These are phyloP conservation scores for Allium sativum DNA, from an alignment of 106 monocot genomes.

Conservation along the genomic window DNA sequence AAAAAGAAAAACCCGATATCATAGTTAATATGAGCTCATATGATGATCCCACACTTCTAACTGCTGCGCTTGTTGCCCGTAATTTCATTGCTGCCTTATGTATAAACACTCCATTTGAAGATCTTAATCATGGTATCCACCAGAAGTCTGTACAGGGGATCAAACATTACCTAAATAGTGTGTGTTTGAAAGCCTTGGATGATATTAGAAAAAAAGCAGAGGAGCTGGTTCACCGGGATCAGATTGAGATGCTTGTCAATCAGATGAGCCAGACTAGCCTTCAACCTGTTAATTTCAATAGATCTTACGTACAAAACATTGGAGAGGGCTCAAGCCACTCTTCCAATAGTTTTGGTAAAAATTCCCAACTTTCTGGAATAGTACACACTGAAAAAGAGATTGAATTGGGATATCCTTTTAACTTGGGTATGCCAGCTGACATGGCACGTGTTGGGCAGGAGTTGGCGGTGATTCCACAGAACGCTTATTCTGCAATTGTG, in stretches of 20 bases:
- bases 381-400: conserved; percentile 3
- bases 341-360: neutral
- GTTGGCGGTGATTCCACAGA: neutral
- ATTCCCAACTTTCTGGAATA: neutral
- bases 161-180: conserved; percentile 20
- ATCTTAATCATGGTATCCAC: neutral
- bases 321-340: conserved; percentile 14
- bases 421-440: neutral
- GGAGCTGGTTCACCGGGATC: neutral
- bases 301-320: conserved; percentile 5
- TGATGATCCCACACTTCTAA: neutral
- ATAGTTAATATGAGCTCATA: conserved; percentile 10
- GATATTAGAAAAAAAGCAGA: conserved; percentile 7
- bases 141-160: conserved; percentile 14
- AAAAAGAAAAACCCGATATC: conserved; percentile 15
- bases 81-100: conserved; percentile 20
- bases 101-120: neutral
- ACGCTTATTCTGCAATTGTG: neutral
- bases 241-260: neutral
- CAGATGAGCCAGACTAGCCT: conserved; percentile 1
- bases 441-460: neutral
- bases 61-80: conserved; percentile 12
- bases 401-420: conserved; percentile 9
- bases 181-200: conserved; percentile 13
- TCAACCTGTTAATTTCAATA: neutral